These are phyloP conservation scores for Solanum paucissectum DNA, from an alignment of 257 asterid species.

Conservation along the genomic window DNA sequence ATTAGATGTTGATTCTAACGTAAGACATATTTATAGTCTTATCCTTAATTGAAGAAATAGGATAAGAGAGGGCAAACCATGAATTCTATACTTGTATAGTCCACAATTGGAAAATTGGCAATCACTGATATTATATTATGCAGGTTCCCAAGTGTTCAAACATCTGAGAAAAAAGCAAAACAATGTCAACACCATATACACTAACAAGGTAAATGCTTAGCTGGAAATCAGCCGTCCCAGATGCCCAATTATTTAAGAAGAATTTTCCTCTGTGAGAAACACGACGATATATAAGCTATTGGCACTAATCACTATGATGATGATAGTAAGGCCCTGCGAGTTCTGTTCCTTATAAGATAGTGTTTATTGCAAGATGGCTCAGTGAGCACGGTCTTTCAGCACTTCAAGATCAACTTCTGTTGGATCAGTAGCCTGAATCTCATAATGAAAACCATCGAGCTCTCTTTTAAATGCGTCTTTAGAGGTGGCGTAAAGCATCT, in stretches of 20 bases:
- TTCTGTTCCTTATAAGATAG: background rate
- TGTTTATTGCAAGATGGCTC: background rate
- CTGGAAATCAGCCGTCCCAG: background rate
- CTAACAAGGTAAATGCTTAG: background rate
- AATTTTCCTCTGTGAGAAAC: background rate
- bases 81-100: background rate
- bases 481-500: conserved; percentile 32
- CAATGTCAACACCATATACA: background rate
- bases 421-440: conserved; percentile 34
- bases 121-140: background rate
- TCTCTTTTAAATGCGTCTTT: conserved; percentile 28
- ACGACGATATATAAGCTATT: background rate
- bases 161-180: background rate
- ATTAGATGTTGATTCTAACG: background rate
- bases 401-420: conserved; percentile 34
- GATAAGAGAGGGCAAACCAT: background rate
- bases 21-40: background rate
- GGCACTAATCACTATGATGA: background rate
- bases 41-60: background rate
- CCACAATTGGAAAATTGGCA: background rate
- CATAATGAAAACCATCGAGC: conserved; percentile 26
- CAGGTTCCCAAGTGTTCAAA: background rate
- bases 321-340: background rate
- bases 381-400: conserved; percentile 21
- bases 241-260: background rate